Evolutionary conservation across 1,284 basidiomycete genomes (phyloP), one percentile per base, ranked within the genome.

Genomic region (Omphalotus olearius): DNA sequence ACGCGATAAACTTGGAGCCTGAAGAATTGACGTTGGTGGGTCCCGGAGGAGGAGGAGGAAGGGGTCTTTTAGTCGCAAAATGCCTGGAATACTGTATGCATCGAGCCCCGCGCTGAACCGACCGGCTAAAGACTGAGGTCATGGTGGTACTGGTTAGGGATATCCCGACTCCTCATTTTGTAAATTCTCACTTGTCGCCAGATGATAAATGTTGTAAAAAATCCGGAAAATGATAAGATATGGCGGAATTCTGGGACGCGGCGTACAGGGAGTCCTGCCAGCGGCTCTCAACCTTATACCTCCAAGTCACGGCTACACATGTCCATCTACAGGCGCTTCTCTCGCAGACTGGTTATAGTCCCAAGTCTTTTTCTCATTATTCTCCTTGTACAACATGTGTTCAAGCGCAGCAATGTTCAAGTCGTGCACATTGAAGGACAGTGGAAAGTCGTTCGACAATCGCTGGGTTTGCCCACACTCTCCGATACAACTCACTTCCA

Each of bases 361-460:
- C 51, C 51, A 47, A 42, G 51, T 16, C 41, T 47, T 4, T 52
- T 52, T 42, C 39, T 52, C n/a, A 26, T 47, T 33, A 52, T 52
- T 3, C 38, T 52, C 17, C 46, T 41, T 17, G 43, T 52, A 17
- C 51, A 52, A 13, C 51, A 47, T 23, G 18, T 52, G 39, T 52
- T 52, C 39, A 43, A 42, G 6, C 11, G 20, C 33, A 6, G 26
- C 3, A 52, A 14, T 37, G 33, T 42, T 17, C 51, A 39, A 47
- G 30, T 25, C 16, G n/a, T 45, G 17, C 45, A n/a, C 18, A 51
- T 56, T 14, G 38, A 48, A 26, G 55, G 55, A 16, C 51, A 52
- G 38, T 56, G 55, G 52, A 56, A 56, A 35, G 38, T 43, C 13
- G 30, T 56, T 11, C 47, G 48, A 44, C 52, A 42, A 26, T 30